Base-by-base conservation (phyloP, 192 early-diverging fungal species). In the Podila minutissima region DNA sequence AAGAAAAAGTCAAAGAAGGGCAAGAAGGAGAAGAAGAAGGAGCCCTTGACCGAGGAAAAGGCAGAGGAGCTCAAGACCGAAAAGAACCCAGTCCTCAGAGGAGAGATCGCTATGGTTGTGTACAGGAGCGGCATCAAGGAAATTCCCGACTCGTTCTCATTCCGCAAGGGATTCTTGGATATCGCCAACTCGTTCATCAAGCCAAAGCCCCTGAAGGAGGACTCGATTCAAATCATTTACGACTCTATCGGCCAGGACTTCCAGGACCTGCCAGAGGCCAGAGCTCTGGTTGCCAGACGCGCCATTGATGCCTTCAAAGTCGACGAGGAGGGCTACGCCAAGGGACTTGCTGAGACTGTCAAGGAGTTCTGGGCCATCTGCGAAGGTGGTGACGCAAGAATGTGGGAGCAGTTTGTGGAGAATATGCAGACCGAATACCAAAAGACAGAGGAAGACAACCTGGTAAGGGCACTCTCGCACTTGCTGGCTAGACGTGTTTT, bases 101-200 rank as follows among this genome's bases (percentile, higher is more conserved):
- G 95, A 49, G 88, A 89, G 13, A 87, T 99, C 24, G 92, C 94
- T 1, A 86, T 85, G 58, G 87, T 93, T 28, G 90, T 97, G 12
- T 96, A 88, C 69, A 83, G 86, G 35, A 96, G 95, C 78, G 97
- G 95, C 32, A 91, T 97, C 62, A 74, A 87, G 60, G 89, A 64
- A 28, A 91, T 95, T 57, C 92, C 95, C 4, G 66, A 83, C 33
- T 89, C 94, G 59, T 84, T 97, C 37, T 67, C 83, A 0, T 97
- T 98, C 85, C 90, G 96, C 28, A 83, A 89, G 19, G 83, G 87
- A 68, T 94, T 97, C 74, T 61, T 94, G 24, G 85, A 91, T 19
- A 83, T 97, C 22, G 91, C 88, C 64, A 62, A 72, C 22, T 64
- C 85, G 41, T 94, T 93, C 57, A 66, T 83, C 48, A 88, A 88